Conservation (phyloP, 1,284 basidiomycete species). For the Pholiota adiposa region DNA sequence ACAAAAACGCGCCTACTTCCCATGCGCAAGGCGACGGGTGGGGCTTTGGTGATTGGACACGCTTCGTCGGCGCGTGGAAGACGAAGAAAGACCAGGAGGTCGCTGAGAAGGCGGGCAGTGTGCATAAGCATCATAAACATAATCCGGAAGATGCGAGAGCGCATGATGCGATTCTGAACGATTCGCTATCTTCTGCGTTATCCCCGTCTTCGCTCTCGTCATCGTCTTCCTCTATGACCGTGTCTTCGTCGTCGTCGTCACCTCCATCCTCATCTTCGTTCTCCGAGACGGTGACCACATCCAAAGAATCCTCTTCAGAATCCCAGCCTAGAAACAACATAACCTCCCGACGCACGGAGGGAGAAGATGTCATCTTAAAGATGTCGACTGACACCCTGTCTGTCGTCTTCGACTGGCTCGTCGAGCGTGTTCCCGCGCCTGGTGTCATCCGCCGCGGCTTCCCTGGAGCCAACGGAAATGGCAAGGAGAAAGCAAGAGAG, state of each 20-base stretch:
- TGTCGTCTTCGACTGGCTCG: slow-evolving; percentile 75
- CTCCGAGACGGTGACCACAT: not conserved
- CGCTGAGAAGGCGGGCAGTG: slow-evolving; percentile 17
- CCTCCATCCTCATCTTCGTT: not conserved
- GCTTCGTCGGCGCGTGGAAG: slow-evolving; percentile 63
- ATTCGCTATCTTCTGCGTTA: not conserved
- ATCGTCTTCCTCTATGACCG: not conserved
- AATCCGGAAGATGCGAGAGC: not conserved
- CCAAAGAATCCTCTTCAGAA: not conserved
- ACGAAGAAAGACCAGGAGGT: slow-evolving; percentile 34
- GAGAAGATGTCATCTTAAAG: slow-evolving; percentile 62
- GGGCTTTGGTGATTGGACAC: slow-evolving; percentile 64
- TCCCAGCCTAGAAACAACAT: not conserved
- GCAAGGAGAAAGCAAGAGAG: slow-evolving; percentile 1
- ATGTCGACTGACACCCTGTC: slow-evolving; percentile 73
- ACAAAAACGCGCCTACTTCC: slow-evolving; percentile 4
- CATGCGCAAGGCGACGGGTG: slow-evolving; percentile 48
- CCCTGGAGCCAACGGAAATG: slow-evolving; percentile 14
- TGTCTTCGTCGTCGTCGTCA: no score
- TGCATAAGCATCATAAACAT: slow-evolving; percentile 5
- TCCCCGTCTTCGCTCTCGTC: not conserved
- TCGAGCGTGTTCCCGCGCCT: slow-evolving; percentile 65
- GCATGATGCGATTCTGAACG: not conserved
- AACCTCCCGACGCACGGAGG: slow-evolving; percentile 1
- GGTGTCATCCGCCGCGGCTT: slow-evolving; percentile 13